Conservation (phyloP, 345 rosid genomes). For the Syzygium oleosum region DNA sequence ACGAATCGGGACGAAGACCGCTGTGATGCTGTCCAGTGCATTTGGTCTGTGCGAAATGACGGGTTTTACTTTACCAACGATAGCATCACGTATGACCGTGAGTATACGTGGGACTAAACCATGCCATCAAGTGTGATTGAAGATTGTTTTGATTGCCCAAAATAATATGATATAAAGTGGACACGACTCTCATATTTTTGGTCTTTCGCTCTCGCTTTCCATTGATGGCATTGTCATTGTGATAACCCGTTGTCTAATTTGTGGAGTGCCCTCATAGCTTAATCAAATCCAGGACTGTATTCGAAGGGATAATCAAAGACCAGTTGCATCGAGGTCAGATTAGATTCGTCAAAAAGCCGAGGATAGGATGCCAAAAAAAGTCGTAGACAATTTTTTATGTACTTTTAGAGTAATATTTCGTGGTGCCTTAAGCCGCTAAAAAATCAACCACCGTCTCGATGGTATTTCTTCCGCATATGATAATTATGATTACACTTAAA, state of each 20-base stretch:
- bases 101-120: background rate
- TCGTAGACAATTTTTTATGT: background rate
- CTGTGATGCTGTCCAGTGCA: background rate
- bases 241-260: background rate
- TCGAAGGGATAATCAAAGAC: background rate
- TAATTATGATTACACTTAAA: background rate
- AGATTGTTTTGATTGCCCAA: background rate
- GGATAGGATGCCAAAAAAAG: background rate
- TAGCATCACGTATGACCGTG: background rate
- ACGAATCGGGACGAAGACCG: background rate
- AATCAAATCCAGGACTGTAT: background rate
- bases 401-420: background rate
- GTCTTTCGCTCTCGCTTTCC: too few species aligned
- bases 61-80: slow-evolving; percentile 3
- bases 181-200: too few species aligned
- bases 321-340: background rate
- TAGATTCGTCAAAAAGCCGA: background rate
- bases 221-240: background rate
- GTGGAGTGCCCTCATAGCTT: background rate
- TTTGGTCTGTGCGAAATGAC: background rate
- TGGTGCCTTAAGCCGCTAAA: background rate
- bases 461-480: background rate
- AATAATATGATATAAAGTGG: too few species aligned
- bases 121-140: background rate
- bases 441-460: background rate